phyloP scores from a whole-genome alignment of 2,329 filamentous ascomycete genomes.

The Penicillium sp. region DNA sequence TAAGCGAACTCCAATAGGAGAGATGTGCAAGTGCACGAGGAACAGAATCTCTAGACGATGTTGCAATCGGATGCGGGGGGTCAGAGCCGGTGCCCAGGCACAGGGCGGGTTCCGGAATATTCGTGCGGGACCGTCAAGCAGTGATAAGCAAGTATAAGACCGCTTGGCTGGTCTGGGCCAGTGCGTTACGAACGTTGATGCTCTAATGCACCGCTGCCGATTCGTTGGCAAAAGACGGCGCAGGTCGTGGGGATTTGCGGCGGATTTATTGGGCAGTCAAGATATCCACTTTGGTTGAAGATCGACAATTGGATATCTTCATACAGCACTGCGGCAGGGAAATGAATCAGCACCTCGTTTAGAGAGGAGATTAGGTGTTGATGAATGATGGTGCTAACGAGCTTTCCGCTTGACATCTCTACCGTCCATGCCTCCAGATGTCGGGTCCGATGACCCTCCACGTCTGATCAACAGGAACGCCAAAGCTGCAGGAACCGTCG shows the following conservation, averaged over 20 bases:
- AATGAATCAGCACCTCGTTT: no score
- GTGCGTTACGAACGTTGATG: no score
- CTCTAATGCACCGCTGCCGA: background rate
- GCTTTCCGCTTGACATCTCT: no score
- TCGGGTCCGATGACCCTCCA: no score
- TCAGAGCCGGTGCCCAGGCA: background rate
- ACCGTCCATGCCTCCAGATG: no score
- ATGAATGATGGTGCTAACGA: no score
- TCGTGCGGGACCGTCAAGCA: background rate
- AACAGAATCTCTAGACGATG: background rate
- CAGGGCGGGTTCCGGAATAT: background rate
- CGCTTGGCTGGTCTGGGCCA: background rate
- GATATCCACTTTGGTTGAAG: background rate
- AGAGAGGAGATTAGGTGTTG: no score
- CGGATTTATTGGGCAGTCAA: background rate
- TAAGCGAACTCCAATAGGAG: slow-evolving; percentile 14
- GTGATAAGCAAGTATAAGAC: slow-evolving; percentile 2
- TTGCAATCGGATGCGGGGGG: background rate
- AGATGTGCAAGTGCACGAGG: slow-evolving; percentile 16
- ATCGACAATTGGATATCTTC: background rate
- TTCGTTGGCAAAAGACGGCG: background rate
- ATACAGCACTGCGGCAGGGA: no score
- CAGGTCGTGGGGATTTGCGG: slow-evolving; percentile 3
- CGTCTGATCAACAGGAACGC: no score
- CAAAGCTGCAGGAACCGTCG: no score